Evolutionary conservation across 352 stramenopile species (phyloP), one percentile per base, ranked within the genome.

Genomic region (Globisporangium nodosum): DNA sequence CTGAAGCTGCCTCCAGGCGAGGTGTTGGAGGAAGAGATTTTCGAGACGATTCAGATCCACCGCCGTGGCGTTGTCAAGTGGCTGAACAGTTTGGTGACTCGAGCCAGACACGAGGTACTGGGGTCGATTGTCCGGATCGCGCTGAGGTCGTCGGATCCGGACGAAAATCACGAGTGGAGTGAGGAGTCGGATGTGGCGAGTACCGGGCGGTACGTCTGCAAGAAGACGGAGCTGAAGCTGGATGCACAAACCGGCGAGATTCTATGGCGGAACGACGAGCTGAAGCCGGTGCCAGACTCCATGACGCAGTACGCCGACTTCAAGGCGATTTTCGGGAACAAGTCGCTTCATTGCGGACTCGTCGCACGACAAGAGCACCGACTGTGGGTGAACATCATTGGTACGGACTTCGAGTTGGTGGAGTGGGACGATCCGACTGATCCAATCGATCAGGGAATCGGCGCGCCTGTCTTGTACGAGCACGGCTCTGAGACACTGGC

Each of bases 251-350:
- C 82, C 2, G 87, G 83, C 30, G 85, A 96, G 52, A 94, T 96
- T 62, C 58, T 96, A 51, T 96, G 88, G 88, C 79, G 88, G 60
- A 96, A 96, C 57, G 88, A 96, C 51, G 88, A 95, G 56, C 64
- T 96, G 4, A 95, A 94, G 56, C 88, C 88, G 13, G 81, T 96
- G n/a, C 88, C 87, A 5, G 88, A 96, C 61, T 93, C 84, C 2
- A 96, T 96, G 88, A 92, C 86, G 0, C 88, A 96, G 57, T 94
- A 87, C 52, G 74, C 73, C 16, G 88, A 96, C 51, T 96, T 94
- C 55, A 88, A 87, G 60, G 68, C 69, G 16, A 77, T 93, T 58
- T 95, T 95, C 63, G 86, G 86, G 4, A 90, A 82, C 54, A 85
- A 88, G 52, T 88, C 86, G 21, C 77, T 94, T 53, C 88, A 96